phyloP scores from a whole-genome alignment of 139 green algal species.

The Dunaliella primolecta region DNA sequence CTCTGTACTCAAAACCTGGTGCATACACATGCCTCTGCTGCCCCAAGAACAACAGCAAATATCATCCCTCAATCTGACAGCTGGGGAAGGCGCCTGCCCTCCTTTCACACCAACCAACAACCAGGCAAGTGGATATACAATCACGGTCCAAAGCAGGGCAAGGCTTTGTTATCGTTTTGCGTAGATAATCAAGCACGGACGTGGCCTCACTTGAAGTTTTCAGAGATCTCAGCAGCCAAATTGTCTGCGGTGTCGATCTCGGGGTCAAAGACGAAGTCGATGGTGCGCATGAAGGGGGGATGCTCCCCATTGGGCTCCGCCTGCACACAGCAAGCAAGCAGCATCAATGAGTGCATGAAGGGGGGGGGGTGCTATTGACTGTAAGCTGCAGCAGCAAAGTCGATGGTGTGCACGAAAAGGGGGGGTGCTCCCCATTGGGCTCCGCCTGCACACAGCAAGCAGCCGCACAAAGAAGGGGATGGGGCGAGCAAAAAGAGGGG shows the following conservation, averaged over 20 bases:
- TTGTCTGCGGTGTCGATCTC: slow-evolving; percentile 86
- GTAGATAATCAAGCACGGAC: too few relatives aligned
- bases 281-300: slow-evolving; percentile 57
- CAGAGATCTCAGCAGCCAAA: slow-evolving; percentile 88
- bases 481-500: too few relatives aligned
- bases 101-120: too few relatives aligned
- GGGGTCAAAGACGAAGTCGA: slow-evolving; percentile 96
- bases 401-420: slow-evolving; percentile 72
- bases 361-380: background rate
- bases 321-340: background rate
- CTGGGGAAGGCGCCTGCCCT: too few relatives aligned
- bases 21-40: too few relatives aligned
- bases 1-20: too few relatives aligned
- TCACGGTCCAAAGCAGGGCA: too few relatives aligned
- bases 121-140: too few relatives aligned
- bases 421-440: slow-evolving; percentile 27
- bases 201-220: slow-evolving; percentile 79
- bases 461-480: background rate
- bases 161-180: too few relatives aligned
- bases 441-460: slow-evolving; percentile 18
- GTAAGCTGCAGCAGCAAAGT: slow-evolving; percentile 65
- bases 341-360: background rate
- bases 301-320: slow-evolving; percentile 36
- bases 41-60: too few relatives aligned
- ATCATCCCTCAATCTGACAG: too few relatives aligned